These are phyloP conservation scores for Sphaerulina musiva DNA, from an alignment of 2,329 filamentous ascomycete genomes.

Conservation along the genomic window DNA sequence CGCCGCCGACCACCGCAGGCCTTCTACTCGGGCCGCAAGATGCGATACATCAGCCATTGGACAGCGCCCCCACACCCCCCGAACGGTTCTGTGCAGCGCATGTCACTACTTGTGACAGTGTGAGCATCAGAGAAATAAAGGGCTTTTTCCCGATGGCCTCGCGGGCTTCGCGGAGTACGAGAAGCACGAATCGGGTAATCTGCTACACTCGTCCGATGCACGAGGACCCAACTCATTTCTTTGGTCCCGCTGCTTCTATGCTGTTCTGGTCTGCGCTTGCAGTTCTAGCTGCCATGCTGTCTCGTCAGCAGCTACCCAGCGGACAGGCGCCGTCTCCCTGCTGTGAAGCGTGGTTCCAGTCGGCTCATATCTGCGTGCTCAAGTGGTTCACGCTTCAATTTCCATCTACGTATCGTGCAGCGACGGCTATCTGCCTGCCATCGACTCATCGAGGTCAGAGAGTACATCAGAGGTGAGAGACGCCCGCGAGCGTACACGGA, in stretches of 20 bases:
- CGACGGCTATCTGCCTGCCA: constrained; percentile 1
- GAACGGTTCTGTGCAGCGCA: constrained; percentile 4
- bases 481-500: neutral
- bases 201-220: constrained; percentile 2
- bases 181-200: constrained; percentile 5
- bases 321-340: constrained; percentile 8
- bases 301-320: constrained; percentile 4
- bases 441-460: constrained; percentile 5
- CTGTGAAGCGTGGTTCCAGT: constrained; percentile 22
- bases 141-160: neutral
- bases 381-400: constrained; percentile 7
- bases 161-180: constrained; percentile 7
- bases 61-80: neutral
- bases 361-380: constrained; percentile 8
- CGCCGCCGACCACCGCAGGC: constrained; percentile 3
- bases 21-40: constrained; percentile 6
- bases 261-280: constrained; percentile 12
- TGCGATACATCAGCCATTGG: constrained; percentile 17
- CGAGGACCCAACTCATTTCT: constrained; percentile 8
- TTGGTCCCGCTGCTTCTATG: constrained; percentile 8
- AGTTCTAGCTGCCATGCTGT: constrained; percentile 9
- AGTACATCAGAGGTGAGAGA: constrained; percentile 7
- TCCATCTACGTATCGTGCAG: constrained; percentile 1
- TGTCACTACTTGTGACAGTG: neutral
- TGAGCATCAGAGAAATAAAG: constrained; percentile 12